phyloP scores from a whole-genome alignment of 2,329 filamentous ascomycete species.

The Chaetomiaceae sp. region DNA sequence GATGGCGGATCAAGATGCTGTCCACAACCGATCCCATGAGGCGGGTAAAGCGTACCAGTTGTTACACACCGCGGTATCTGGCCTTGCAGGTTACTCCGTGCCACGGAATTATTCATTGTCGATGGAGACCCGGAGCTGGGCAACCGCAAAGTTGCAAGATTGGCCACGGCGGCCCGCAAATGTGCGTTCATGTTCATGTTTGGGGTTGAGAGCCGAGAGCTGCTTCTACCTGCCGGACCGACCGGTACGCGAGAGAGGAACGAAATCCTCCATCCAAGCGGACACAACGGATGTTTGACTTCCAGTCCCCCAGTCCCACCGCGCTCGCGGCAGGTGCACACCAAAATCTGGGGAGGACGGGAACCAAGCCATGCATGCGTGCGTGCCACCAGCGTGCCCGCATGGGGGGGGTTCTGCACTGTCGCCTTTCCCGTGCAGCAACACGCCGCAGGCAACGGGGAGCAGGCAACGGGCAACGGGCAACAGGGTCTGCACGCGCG shows the following conservation, averaged over 20 bases:
- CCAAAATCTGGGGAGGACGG: neutral
- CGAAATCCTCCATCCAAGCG: neutral
- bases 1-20: too few species aligned
- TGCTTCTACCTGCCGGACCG: neutral
- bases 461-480: too few species aligned
- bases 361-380: too few species aligned
- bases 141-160: slow-evolving; percentile 13
- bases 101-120: neutral
- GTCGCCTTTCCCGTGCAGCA: too few species aligned
- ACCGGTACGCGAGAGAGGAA: neutral
- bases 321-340: neutral
- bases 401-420: too few species aligned
- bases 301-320: neutral
- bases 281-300: neutral
- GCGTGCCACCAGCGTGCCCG: slow-evolving; percentile 2
- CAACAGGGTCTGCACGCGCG: neutral
- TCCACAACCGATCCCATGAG: too few species aligned
- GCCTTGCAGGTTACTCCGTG: too few species aligned
- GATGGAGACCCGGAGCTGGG: slow-evolving; percentile 17
- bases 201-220: neutral
- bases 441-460: too few species aligned
- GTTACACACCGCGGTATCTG: too few species aligned
- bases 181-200: too few species aligned
- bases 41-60: too few species aligned
- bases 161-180: too few species aligned